Conservation (phyloP, 202 grass and related monocot species). For the Thinopyrum obtusiflorum region DNA sequence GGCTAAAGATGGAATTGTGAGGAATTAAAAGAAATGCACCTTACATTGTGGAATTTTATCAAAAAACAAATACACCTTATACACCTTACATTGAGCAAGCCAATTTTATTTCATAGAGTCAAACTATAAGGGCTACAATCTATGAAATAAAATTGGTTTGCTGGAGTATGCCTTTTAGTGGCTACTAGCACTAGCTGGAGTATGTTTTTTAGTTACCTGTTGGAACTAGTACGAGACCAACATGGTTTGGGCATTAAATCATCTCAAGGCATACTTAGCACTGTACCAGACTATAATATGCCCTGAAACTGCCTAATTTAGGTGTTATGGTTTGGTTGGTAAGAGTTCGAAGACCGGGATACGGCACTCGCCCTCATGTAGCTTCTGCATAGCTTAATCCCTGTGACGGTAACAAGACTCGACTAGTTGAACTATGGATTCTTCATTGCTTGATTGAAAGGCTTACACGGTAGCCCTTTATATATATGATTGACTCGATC, state of each 20-base stretch:
- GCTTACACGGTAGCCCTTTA: background rate
- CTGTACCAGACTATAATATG: background rate
- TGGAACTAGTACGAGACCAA: background rate
- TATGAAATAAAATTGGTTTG: background rate
- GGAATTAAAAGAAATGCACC: too few species aligned
- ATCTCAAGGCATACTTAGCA: background rate
- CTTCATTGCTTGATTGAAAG: background rate
- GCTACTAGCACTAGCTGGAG: background rate
- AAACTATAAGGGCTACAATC: too few species aligned
- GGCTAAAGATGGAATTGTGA: too few species aligned
- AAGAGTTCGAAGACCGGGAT: background rate
- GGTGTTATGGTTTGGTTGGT: background rate
- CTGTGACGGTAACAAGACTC: background rate
- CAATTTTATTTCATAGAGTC: too few species aligned
- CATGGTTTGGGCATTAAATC: background rate
- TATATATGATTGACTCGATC: background rate
- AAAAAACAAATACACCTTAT: too few species aligned
- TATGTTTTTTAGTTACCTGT: background rate
- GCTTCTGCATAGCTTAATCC: background rate
- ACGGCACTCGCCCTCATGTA: background rate
- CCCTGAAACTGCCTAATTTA: background rate
- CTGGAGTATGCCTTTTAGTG: conserved; percentile 2
- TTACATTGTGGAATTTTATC: too few species aligned
- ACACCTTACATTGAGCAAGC: too few species aligned
- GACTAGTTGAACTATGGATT: background rate